A percentile compares a stretch with the other conserved stretches of the same genome.
Evolutionary conservation across 139 green algal genomes (phyloP).

Genomic region (Chlorella sp.): DNA sequence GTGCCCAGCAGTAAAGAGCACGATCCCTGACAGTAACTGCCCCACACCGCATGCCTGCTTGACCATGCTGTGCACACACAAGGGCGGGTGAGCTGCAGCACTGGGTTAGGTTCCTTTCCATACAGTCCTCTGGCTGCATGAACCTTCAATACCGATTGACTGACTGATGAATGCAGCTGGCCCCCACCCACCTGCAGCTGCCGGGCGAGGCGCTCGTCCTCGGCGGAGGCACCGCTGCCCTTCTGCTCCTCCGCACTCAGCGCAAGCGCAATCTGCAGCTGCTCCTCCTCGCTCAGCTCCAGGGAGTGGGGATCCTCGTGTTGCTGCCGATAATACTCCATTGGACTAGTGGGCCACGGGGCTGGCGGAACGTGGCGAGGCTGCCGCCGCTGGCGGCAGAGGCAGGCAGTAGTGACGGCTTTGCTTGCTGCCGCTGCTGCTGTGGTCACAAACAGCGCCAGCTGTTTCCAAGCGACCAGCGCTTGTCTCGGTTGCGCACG

Average conservation of each 20-base stretch:
- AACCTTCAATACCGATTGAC: too few relatives aligned
- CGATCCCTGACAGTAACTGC: too few relatives aligned
- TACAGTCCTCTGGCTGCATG: too few relatives aligned
- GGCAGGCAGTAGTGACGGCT: not conserved
- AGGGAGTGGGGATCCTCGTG: not conserved
- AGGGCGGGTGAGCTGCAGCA: not conserved
- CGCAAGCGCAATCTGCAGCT: constrained; percentile 46
- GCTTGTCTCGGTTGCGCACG: too few relatives aligned
- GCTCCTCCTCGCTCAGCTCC: constrained; percentile 43
- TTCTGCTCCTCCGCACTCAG: constrained; percentile 30
- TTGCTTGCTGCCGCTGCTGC: not conserved
- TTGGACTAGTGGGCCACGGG: not conserved
- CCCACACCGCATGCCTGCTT: not conserved
- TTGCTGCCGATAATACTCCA: not conserved
- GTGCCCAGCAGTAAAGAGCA: too few relatives aligned
- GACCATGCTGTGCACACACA: not conserved
- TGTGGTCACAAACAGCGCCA: too few relatives aligned
- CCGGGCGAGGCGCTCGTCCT: constrained; percentile 6
- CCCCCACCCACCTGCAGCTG: constrained; percentile 6
- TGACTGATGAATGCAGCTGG: too few relatives aligned
- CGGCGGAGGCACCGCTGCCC: not conserved
- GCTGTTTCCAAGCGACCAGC: too few relatives aligned
- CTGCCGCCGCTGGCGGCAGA: not conserved
- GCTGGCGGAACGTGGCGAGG: not conserved
- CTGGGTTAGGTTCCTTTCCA: not conserved